Evolutionary conservation across 2,329 filamentous ascomycete genomes (phyloP).

Genomic region (Alternaria hordeiaustralica): DNA sequence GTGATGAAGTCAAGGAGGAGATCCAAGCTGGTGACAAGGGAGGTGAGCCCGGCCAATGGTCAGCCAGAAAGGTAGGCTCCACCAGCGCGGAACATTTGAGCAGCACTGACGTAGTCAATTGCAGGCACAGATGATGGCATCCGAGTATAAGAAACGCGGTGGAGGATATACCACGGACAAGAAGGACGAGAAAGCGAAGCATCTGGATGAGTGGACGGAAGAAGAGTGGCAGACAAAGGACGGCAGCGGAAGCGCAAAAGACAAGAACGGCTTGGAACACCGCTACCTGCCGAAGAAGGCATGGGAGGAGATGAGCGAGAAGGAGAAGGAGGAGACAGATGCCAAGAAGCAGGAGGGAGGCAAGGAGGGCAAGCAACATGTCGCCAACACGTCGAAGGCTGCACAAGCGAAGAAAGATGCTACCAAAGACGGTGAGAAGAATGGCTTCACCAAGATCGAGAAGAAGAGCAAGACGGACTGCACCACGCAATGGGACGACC

Average conservation of each 20-base stretch:
- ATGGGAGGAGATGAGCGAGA: constrained; percentile 56
- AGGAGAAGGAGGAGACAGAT: constrained; percentile 49
- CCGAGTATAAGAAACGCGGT: constrained; percentile 57
- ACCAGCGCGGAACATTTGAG: too few relatives aligned
- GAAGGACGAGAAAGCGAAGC: constrained; percentile 52
- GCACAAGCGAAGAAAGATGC: constrained; percentile 3
- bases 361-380: constrained; percentile 26
- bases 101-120: background rate
- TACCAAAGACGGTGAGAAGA: background rate
- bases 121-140: constrained; percentile 56
- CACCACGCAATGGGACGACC: constrained; percentile 42
- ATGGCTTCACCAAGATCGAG: constrained; percentile 17
- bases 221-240: constrained; percentile 60
- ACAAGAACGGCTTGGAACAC: constrained; percentile 36
- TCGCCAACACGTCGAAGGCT: constrained; percentile 5
- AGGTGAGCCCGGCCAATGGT: constrained; percentile 58
- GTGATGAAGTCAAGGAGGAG: constrained; percentile 56
- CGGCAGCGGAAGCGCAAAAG: constrained; percentile 53
- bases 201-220: constrained; percentile 55
- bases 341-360: constrained; percentile 54
- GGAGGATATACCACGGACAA: constrained; percentile 56
- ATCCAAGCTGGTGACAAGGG: constrained; percentile 56
- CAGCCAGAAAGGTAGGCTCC: constrained; percentile 52
- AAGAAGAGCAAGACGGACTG: constrained; percentile 37
- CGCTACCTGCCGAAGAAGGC: constrained; percentile 51